These are phyloP conservation scores for Fusarium irregulare DNA, from an alignment of 2,329 filamentous ascomycete genomes.

Conservation along the genomic window DNA sequence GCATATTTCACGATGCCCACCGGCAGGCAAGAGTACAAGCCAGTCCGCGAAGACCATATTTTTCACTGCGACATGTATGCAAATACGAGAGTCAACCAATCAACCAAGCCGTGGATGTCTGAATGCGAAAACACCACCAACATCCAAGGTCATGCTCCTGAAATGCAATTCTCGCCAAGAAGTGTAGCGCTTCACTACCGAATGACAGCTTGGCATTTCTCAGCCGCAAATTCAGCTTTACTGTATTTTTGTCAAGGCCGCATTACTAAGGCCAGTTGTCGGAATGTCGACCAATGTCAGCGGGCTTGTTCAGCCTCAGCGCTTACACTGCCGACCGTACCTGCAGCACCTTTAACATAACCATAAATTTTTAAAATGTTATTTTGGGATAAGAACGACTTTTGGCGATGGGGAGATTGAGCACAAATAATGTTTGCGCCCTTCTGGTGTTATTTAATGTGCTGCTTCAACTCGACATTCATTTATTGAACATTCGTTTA, in stretches of 20 bases:
- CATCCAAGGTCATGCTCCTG: no score
- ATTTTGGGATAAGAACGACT: neutral
- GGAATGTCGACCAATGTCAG: neutral
- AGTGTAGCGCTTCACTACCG: neutral
- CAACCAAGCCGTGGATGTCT: accelerated
- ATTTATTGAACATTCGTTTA: neutral
- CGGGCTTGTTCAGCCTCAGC: neutral
- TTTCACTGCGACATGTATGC: neutral
- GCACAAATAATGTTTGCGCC: neutral
- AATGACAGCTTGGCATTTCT: neutral
- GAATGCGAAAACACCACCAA: neutral
- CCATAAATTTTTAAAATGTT: neutral
- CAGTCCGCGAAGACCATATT: accelerated
- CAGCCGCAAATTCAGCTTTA: neutral
- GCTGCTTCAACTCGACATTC: no score
- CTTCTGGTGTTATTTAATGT: accelerated
- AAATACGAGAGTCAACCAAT: neutral
- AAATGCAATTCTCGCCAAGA: neutral
- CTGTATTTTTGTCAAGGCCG: neutral
- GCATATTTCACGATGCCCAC: accelerated
- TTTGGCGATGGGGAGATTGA: accelerated
- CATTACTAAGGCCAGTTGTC: neutral
- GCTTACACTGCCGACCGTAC: neutral
- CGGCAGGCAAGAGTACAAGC: neutral
- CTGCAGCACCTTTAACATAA: neutral